Evolutionary conservation across 208 protist species (phyloP).

Genomic region (Angomonas ambiguus): DNA sequence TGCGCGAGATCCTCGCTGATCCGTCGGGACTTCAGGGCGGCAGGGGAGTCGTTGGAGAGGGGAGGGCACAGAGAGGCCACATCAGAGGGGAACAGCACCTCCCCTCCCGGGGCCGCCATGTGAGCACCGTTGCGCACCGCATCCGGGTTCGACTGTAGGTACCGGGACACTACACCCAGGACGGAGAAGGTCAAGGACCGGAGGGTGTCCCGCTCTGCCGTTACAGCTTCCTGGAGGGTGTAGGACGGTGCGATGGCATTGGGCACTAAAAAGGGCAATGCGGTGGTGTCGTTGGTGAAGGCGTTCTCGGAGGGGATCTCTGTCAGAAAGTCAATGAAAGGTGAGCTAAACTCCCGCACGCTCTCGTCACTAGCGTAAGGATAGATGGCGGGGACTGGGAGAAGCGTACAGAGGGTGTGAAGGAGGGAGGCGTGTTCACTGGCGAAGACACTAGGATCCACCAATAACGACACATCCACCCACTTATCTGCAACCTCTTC

Average conservation of each 20-base stretch:
- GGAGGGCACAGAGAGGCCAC: constrained; percentile 16
- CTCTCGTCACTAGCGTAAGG: constrained; percentile 67
- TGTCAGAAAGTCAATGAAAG: constrained; percentile 55
- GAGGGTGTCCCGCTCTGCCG: constrained; percentile 24
- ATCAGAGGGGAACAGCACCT: constrained; percentile 50
- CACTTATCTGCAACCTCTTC: constrained; percentile 33
- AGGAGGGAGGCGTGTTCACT: constrained; percentile 65
- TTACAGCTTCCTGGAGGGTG: constrained; percentile 10
- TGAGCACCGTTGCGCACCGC: constrained; percentile 64
- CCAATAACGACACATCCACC: constrained; percentile 24
- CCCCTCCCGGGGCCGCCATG: constrained; percentile 39
- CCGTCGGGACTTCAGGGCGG: background rate
- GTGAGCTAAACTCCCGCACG: constrained; percentile 38
- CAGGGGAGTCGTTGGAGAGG: background rate
- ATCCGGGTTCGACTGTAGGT: constrained; percentile 76
- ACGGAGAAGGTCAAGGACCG: constrained; percentile 24
- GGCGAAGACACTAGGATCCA: constrained; percentile 27
- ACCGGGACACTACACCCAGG: constrained; percentile 65
- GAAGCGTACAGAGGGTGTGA: constrained; percentile 49
- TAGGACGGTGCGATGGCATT: background rate
- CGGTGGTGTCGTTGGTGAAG: background rate
- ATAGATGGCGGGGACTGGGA: constrained; percentile 66
- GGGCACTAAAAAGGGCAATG: background rate
- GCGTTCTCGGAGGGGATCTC: background rate
- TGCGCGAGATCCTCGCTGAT: constrained; percentile 7